Conservation (phyloP, 108 stramenopile species). For the Cyclotella atomus region DNA sequence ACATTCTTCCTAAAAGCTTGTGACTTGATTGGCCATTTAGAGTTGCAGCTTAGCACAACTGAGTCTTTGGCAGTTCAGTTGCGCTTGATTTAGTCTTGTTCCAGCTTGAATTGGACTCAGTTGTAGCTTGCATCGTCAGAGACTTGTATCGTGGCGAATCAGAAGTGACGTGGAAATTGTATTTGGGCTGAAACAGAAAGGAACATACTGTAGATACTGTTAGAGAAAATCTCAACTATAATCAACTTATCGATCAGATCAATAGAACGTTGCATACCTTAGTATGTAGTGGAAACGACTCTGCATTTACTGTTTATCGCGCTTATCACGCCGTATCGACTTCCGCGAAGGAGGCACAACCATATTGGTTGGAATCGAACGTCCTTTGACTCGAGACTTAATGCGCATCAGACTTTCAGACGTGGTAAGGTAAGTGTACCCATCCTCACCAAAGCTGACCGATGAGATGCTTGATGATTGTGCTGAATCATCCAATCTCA, state of each 20-base stretch:
- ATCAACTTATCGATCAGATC: not conserved
- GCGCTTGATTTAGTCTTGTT: not conserved
- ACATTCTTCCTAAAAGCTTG: constrained; percentile 25
- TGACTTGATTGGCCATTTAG: not conserved
- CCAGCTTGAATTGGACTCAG: constrained; percentile 6
- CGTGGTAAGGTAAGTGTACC: constrained; percentile 68
- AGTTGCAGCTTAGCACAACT: not conserved
- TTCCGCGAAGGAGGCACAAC: constrained; percentile 32
- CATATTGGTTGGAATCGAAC: constrained; percentile 51
- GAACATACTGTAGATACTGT: too few relatives aligned
- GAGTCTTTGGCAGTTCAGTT: constrained; percentile 15
- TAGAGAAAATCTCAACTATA: not conserved
- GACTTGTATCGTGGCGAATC: not conserved
- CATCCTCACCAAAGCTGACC: constrained; percentile 70
- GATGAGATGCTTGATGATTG: constrained; percentile 16
- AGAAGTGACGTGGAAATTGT: not conserved
- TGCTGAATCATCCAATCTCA: constrained; percentile 32
- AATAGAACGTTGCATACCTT: not conserved
- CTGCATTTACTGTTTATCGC: not conserved
- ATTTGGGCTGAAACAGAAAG: too few relatives aligned
- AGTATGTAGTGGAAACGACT: not conserved
- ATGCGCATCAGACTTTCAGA: constrained; percentile 49
- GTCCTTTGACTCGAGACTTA: constrained; percentile 42
- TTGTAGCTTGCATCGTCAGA: not conserved
- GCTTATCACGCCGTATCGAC: not conserved